Conservation (phyloP, 2,329 filamentous ascomycete genomes). For the Pleoardoris graminearum region DNA sequence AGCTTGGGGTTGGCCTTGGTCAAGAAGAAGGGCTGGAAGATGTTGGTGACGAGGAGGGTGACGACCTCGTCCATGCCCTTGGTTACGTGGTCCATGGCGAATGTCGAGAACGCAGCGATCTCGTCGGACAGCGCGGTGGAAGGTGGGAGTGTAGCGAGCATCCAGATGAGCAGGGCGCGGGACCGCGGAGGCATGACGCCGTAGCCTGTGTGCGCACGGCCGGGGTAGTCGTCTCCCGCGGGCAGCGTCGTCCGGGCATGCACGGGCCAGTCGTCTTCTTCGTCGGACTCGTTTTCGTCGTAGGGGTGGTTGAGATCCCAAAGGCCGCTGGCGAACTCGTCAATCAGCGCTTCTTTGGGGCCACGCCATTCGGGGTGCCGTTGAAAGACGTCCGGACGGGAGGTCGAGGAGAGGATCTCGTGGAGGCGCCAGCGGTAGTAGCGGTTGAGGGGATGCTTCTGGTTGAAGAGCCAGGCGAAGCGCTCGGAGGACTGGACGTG, state of each 20-base stretch:
- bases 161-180: constrained; percentile 73
- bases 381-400: constrained; percentile 31
- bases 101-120: constrained; percentile 80
- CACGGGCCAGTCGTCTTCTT: constrained; percentile 55
- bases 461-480: constrained; percentile 92
- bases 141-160: constrained; percentile 80
- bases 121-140: constrained; percentile 78
- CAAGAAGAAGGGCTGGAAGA: constrained; percentile 74
- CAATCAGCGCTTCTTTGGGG: constrained; percentile 73
- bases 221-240: constrained; percentile 34
- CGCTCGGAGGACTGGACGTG: constrained; percentile 84
- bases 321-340: constrained; percentile 76
- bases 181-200: constrained; percentile 34
- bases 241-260: constrained; percentile 29
- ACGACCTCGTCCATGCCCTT: constrained; percentile 88
- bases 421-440: constrained; percentile 95
- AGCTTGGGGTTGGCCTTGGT: constrained; percentile 69
- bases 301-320: constrained; percentile 85
- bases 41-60: constrained; percentile 81
- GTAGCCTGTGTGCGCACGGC: constrained; percentile 29
- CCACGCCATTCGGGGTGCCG: constrained; percentile 65
- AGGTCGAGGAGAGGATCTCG: constrained; percentile 70
- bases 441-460: constrained; percentile 71
- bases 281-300: constrained; percentile 65
- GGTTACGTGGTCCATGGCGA: constrained; percentile 85